A percentile compares a stretch with the other conserved stretches of the same genome.
Evolutionary conservation across 139 green algal species (phyloP).

Genomic region (Coccomyxa sp.): DNA sequence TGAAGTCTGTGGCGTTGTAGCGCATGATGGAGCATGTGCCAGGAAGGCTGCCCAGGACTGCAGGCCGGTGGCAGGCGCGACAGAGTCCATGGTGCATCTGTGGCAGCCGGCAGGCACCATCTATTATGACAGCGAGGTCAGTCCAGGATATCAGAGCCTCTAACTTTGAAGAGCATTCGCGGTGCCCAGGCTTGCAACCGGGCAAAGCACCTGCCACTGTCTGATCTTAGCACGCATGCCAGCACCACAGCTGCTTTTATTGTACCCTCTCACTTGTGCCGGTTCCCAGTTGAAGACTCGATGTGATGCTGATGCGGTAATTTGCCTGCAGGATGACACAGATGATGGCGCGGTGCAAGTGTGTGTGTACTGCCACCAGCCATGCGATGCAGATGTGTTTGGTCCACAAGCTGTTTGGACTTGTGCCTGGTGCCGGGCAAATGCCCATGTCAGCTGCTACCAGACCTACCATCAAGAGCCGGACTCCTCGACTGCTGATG

Average conservation of each 20-base stretch:
- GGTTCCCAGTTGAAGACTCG: too few relatives aligned
- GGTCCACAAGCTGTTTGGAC: conserved; percentile 63
- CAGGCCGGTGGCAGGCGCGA: conserved; percentile 22
- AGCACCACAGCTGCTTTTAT: too few relatives aligned
- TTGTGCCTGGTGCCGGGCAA: conserved; percentile 57
- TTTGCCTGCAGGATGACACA: too few relatives aligned
- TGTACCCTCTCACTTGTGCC: too few relatives aligned
- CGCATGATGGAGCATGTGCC: conserved; percentile 46
- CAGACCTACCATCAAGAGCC: conserved; percentile 20
- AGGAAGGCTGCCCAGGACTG: conserved; percentile 38
- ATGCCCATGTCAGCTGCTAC: conserved; percentile 63
- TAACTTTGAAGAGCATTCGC: neutral
- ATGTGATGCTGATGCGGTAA: too few relatives aligned
- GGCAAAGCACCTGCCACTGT: too few relatives aligned
- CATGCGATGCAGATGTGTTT: conserved; percentile 45
- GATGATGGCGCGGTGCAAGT: conserved; percentile 3
- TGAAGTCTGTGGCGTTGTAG: conserved; percentile 50
- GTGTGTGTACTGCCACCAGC: conserved; percentile 53
- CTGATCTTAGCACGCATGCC: too few relatives aligned
- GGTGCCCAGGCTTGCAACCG: neutral
- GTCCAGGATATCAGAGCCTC: neutral
- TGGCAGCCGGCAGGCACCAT: conserved; percentile 22
- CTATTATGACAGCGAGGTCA: conserved; percentile 23
- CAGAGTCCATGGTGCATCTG: conserved; percentile 23
- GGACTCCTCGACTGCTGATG: conserved; percentile 8